Evolutionary conservation across 306 rosid genomes (phyloP), one percentile per base, ranked within the genome.

Genomic region (Benincasa hispida): DNA sequence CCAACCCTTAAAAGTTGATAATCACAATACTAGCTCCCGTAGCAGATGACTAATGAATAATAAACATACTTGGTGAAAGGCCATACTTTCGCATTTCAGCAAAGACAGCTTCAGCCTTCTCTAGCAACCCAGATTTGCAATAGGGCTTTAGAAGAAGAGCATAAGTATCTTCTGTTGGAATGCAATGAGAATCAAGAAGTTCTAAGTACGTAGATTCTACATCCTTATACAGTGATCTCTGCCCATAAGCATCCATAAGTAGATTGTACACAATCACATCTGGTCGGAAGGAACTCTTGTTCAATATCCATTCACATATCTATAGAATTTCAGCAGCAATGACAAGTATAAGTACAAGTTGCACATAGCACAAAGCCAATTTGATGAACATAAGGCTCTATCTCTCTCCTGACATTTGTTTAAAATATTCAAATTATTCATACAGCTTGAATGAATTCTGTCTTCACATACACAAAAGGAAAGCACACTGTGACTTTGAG

Each of bases 211-310:
- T 83, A 39, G 94, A 89, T 78, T 91, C 93, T 74, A 96, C 97
- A 28, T 87, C 94, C 81, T 89, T 87, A 85, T 82, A 80, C 37
- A 65, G 81, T 51, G 88, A 84, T 74, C 88, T 91, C 85, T 90
- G 93, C 48, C 95, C 95, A 70, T 88, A 91, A 63, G 97, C 96
- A 27, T 94, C 98, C 75, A 94, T 85, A 67, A 91, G 95, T 83
- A 94, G 88, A 83, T 94, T 94, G 84, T 91, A 94, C 86, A 92
- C 91, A 45, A 94, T 86, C n/a, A 91, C 89, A 86, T 91, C 96
- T 74, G 89, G 91, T 79, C 92, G 86, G 87, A 84, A 94, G 83
- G 96, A 79, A 83, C 98, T 94, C 75, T 90, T 89, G 80, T 85
- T 35, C 77, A 94, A 66, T 77, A 94, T 66, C 97, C 98, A 94